phyloP scores from a whole-genome alignment of 1,139 yeast genomes.

The Candida tropicalis region DNA sequence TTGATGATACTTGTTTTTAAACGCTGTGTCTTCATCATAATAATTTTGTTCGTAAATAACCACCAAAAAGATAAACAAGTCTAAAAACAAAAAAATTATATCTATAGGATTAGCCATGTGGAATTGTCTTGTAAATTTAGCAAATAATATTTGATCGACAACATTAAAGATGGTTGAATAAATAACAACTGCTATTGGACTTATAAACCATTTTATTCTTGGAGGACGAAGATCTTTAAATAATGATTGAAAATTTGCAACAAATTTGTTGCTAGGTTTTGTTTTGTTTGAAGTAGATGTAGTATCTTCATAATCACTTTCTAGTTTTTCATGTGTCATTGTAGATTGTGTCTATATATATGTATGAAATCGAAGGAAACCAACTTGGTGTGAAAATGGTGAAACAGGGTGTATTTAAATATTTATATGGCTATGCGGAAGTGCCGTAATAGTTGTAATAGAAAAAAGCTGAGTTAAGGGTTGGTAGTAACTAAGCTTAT shows the following conservation, averaged over 20 bases:
- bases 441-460: not conserved
- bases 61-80: slow-evolving; percentile 11
- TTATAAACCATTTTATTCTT: slow-evolving; percentile 11
- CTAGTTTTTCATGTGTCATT: slow-evolving; percentile 4
- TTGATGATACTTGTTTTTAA: slow-evolving; percentile 3
- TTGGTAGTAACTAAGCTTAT: slow-evolving; percentile 1
- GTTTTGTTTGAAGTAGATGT: not conserved
- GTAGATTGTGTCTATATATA: not conserved
- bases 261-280: not conserved
- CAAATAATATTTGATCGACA: slow-evolving; percentile 10
- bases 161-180: slow-evolving; percentile 15
- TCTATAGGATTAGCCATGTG: slow-evolving; percentile 6
- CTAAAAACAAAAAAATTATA: slow-evolving; percentile 6
- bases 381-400: not conserved
- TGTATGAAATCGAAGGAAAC: not conserved
- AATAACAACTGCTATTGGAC: slow-evolving; percentile 12
- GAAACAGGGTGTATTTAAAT: not conserved
- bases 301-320: not conserved
- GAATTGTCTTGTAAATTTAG: slow-evolving; percentile 9
- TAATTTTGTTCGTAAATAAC: slow-evolving; percentile 8
- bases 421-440: not conserved
- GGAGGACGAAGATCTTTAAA: slow-evolving; percentile 4
- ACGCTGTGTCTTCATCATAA: slow-evolving; percentile 1
- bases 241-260: not conserved
- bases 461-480: not conserved